A percentile compares a stretch with the other conserved stretches of the same genome.
Evolutionary conservation across 2,329 filamentous ascomycete species (phyloP).

Genomic region (Aspergillus oerlinghausenensis): DNA sequence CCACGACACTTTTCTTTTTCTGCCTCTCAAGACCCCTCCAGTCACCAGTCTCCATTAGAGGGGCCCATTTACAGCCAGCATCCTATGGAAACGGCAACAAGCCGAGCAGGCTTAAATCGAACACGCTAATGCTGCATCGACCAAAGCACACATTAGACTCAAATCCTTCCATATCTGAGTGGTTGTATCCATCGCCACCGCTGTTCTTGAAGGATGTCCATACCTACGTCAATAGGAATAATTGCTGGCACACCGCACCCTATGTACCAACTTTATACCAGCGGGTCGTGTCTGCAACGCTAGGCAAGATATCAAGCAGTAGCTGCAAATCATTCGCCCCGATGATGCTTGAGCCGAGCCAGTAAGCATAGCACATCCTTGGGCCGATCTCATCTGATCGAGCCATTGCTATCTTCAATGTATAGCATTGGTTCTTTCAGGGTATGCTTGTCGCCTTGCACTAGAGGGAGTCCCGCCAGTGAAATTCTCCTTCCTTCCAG

Average conservation of each 20-base stretch:
- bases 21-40: neutral
- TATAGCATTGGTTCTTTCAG: neutral
- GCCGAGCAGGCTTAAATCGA: conserved; percentile 6
- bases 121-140: conserved; percentile 1
- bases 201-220: neutral
- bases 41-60: neutral
- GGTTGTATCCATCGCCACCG: neutral
- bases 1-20: neutral
- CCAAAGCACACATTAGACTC: neutral
- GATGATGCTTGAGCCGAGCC: neutral
- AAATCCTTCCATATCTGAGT: neutral
- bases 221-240: neutral
- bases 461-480: neutral
- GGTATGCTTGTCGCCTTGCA: neutral
- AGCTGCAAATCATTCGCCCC: conserved; percentile 10
- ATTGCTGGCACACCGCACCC: neutral
- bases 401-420: neutral
- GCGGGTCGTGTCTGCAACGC: neutral
- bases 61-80: neutral
- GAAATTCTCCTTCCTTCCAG: neutral
- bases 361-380: neutral
- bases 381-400: neutral
- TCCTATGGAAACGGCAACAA: neutral
- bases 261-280: neutral
- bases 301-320: conserved; percentile 1